phyloP scores from a whole-genome alignment of 176 grass and related monocot genomes.

The Microstegium vimineum region DNA sequence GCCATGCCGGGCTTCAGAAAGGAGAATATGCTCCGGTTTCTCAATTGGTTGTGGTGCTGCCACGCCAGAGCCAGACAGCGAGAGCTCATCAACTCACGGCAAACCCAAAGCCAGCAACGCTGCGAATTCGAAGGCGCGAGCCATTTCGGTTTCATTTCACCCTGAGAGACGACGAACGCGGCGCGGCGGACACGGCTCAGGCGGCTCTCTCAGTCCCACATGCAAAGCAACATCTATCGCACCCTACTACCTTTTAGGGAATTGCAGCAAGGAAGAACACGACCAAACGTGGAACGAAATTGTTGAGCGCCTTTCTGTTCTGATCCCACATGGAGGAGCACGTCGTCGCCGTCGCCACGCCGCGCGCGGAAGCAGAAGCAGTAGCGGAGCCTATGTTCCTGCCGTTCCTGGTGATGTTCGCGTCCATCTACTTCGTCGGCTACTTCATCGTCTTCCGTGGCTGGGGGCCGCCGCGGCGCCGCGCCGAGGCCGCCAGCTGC shows the following conservation, averaged over 20 bases:
- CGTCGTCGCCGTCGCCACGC: neutral
- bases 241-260: no score
- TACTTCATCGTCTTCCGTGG: slow-evolving; percentile 61
- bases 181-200: neutral
- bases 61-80: slow-evolving; percentile 4
- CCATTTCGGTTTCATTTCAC: neutral
- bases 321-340: slow-evolving; percentile 5
- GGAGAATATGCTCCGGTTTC: slow-evolving; percentile 8
- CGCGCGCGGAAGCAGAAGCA: no score
- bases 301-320: neutral
- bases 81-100: neutral
- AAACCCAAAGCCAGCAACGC: slow-evolving; percentile 7
- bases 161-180: neutral
- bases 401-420: slow-evolving; percentile 53
- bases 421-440: slow-evolving; percentile 47
- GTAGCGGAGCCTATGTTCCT: slow-evolving; percentile 36
- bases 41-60: neutral
- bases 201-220: neutral
- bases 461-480: slow-evolving; percentile 37
- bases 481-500: slow-evolving; percentile 71
- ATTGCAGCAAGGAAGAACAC: no score
- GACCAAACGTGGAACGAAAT: no score
- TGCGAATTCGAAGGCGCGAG: neutral
- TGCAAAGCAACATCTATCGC: no score
- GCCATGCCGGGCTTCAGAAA: neutral